Conservation (phyloP, 2,329 filamentous ascomycete genomes). For the Botrytis sinoallii region DNA sequence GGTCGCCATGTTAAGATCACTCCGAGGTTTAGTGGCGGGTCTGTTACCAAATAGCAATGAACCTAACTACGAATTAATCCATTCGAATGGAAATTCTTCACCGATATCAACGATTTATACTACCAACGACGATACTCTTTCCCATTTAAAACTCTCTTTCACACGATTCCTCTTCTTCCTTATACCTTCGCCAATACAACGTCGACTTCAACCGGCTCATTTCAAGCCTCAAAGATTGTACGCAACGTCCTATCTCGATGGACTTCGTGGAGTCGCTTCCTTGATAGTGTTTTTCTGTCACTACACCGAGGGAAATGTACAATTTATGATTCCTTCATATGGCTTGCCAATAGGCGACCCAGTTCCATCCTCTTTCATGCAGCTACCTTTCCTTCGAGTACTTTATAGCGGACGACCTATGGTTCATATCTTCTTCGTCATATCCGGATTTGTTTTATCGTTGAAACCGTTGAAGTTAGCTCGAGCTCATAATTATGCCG, state of each 20-base stretch:
- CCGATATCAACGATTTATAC: not conserved
- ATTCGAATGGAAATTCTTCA: not conserved
- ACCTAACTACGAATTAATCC: conserved; percentile 16
- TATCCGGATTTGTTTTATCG: conserved; percentile 49
- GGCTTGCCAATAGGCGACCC: conserved; percentile 33
- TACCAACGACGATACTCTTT: conserved; percentile 8
- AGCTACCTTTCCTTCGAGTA: conserved; percentile 46
- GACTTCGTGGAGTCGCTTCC: conserved; percentile 49
- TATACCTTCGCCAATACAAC: conserved; percentile 38
- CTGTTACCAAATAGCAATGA: conserved; percentile 9
- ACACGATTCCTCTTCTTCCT: conserved; percentile 16
- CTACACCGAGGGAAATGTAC: conserved; percentile 43
- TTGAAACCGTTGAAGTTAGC: conserved; percentile 45
- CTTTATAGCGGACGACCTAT: conserved; percentile 47
- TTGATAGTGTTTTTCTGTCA: conserved; percentile 49
- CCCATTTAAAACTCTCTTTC: not conserved
- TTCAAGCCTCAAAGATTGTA: conserved; percentile 35
- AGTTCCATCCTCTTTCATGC: conserved; percentile 41
- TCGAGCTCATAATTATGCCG: conserved; percentile 40
- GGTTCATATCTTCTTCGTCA: conserved; percentile 52
- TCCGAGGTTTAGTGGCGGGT: conserved; percentile 9
- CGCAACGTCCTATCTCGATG: conserved; percentile 46
- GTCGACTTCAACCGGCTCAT: conserved; percentile 32
- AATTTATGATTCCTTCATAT: conserved; percentile 37
- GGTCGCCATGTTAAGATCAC: conserved; percentile 14